A percentile compares a stretch with the other conserved stretches of the same genome.
phyloP scores from a whole-genome alignment of 2,329 filamentous ascomycete genomes.

The Talaromyces sp. region DNA sequence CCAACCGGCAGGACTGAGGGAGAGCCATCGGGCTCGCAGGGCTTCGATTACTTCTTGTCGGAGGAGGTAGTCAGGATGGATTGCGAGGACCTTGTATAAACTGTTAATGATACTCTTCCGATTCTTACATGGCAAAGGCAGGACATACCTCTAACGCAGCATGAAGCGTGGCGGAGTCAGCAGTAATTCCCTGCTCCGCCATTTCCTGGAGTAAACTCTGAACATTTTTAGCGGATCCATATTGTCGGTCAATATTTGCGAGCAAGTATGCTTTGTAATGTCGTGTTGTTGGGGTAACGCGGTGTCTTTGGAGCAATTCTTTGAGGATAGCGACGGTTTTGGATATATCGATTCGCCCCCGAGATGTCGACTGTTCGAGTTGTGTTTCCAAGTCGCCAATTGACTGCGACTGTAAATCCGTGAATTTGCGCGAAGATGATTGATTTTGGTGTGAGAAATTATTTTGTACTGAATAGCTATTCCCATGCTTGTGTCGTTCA shows the following conservation, averaged over 20 bases:
- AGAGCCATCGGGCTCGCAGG: constrained; percentile 64
- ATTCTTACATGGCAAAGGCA: not conserved
- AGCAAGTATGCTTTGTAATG: constrained; percentile 72
- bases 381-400: constrained; percentile 28
- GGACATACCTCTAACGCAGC: constrained; percentile 60
- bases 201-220: constrained; percentile 68
- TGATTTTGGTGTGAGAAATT: not conserved
- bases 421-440: not conserved
- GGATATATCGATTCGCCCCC: constrained; percentile 25
- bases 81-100: constrained; percentile 60
- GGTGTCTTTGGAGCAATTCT: constrained; percentile 38
- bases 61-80: constrained; percentile 81
- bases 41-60: constrained; percentile 67
- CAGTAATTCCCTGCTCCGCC: constrained; percentile 56
- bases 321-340: constrained; percentile 33
- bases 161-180: constrained; percentile 67
- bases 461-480: not conserved
- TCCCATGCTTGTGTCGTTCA: not conserved
- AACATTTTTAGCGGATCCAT: constrained; percentile 66
- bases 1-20: constrained; percentile 58
- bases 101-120: not conserved
- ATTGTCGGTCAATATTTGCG: constrained; percentile 60
- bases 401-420: constrained; percentile 3
- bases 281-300: constrained; percentile 33
- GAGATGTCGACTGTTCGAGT: constrained; percentile 27